Evolutionary conservation across 1,284 basidiomycete species (phyloP), one percentile per base, ranked within the genome.

Genomic region (Heterobasidion parviporum): DNA sequence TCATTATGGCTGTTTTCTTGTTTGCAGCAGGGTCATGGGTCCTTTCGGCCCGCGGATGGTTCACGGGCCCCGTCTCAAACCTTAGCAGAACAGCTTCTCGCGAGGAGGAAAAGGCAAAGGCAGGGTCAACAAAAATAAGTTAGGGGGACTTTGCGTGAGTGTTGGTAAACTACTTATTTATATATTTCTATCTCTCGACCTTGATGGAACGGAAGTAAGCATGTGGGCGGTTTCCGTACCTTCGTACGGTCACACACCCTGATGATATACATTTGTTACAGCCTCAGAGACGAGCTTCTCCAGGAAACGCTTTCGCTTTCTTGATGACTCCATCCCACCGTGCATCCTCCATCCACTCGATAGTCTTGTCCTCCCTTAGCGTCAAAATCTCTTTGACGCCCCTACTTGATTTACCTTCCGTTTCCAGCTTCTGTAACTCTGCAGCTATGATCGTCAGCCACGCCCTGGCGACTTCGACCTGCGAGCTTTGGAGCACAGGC

Each of bases 21-120:
- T 85, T 87, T 60, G 81, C 85, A 0, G 70, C 78, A 0, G 54
- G 74, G 7, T 86, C 81, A 4, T 89, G 86, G 86, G 64, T 83
- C 0, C 32, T 84, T 4, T 87, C 84, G 32, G 87, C 87, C 0
- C 77, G 70, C 43, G 79, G 81, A 54, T 89, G 86, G 86, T 89
- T 89, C 71, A 74, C 69, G 36, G 86, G 86, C 0, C 86, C 87
- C 9, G 72, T 87, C 50, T 71, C 72, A 60, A 87, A 76, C 50
- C 65, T 84, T 33, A 47, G 38, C 33, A n/a, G 50, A 8, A 50
- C 38, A 20, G 45, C 35, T 12, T 66, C 63, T 12, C 32, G 58
- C 26, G 61, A 64, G 8, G 56, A 61, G 41, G 60, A 68, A 45
- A 41, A 53, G 35, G 33, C 12, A 45, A 41, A 53, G 35, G 33